Conservation (phyloP, 1,139 yeast species). For the Sugiyamaella paludigena region DNA sequence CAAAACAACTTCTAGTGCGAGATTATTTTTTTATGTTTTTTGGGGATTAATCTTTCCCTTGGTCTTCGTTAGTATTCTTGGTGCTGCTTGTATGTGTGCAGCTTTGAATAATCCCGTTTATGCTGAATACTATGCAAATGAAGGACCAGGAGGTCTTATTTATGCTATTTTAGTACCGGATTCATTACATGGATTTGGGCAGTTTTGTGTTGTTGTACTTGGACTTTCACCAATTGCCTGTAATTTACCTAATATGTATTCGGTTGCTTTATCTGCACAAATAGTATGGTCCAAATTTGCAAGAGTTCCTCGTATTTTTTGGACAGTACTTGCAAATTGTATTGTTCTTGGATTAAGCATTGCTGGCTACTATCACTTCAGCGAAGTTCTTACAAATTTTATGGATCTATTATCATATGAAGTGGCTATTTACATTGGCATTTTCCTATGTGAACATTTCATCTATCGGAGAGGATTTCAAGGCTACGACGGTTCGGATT, state of each 20-base stretch:
- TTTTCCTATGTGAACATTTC: conserved; percentile 69
- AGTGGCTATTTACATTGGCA: conserved; percentile 76
- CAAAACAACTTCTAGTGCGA: conserved; percentile 53
- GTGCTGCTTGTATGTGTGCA: conserved; percentile 85
- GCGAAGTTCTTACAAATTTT: conserved; percentile 69
- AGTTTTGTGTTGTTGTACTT: conserved; percentile 79
- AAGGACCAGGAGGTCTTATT: conserved; percentile 80
- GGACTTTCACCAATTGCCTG: conserved; percentile 85
- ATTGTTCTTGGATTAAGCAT: conserved; percentile 54
- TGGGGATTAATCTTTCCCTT: conserved; percentile 66
- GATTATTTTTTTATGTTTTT: conserved; percentile 62
- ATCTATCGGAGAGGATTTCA: conserved; percentile 58
- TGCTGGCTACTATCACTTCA: conserved; percentile 15
- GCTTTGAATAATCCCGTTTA: conserved; percentile 46
- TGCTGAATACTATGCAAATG: conserved; percentile 48
- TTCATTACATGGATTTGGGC: conserved; percentile 83
- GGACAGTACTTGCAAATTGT: conserved; percentile 45
- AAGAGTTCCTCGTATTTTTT: conserved; percentile 67
- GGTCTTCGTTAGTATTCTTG: conserved; percentile 69
- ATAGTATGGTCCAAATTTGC: conserved; percentile 57
- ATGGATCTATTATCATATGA: conserved; percentile 86
- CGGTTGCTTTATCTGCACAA: conserved; percentile 80
- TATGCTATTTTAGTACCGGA: conserved; percentile 72
- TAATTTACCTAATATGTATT: conserved; percentile 85
- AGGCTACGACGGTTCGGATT: conserved; percentile 38